Evolutionary conservation across 2,329 filamentous ascomycete species (phyloP).

Genomic region (Trematosphaeria pertusa): DNA sequence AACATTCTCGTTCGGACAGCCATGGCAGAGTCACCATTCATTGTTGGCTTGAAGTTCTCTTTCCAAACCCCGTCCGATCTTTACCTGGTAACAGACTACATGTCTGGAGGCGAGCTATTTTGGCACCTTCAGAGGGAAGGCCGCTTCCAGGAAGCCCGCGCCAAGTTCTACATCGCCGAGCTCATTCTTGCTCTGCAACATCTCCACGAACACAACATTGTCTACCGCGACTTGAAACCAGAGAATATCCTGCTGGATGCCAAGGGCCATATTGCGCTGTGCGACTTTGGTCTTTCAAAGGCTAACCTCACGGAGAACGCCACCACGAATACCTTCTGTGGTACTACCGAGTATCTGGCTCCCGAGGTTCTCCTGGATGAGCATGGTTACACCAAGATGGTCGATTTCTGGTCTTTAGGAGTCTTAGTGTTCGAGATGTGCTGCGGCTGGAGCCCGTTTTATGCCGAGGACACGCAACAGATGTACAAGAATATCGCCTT

Average conservation of each 20-base stretch:
- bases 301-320: slow-evolving; percentile 96
- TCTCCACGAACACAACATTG: slow-evolving; percentile 94
- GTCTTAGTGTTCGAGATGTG: slow-evolving; percentile 99
- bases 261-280: slow-evolving; percentile 96
- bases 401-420: slow-evolving; percentile 98
- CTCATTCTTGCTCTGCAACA: slow-evolving; percentile 94
- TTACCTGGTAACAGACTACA: slow-evolving; percentile 98
- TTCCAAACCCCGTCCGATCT: slow-evolving; percentile 97
- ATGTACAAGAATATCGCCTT: slow-evolving; percentile 99
- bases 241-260: slow-evolving; percentile 97
- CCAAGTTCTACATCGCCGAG: slow-evolving; percentile 99
- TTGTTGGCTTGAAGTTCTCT: slow-evolving; percentile 96
- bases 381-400: slow-evolving; percentile 99
- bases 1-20: slow-evolving; percentile 97
- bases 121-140: slow-evolving; percentile 99
- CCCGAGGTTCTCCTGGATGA: slow-evolving; percentile 95
- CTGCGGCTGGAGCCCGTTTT: slow-evolving; percentile 99
- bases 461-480: slow-evolving; percentile 97
- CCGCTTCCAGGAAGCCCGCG: slow-evolving; percentile 89
- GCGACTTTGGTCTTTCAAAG: slow-evolving; percentile 97
- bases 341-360: slow-evolving; percentile 95
- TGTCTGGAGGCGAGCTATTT: slow-evolving; percentile 98
- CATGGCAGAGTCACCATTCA: slow-evolving; percentile 94
- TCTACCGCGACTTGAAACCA: slow-evolving; percentile 96
- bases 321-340: slow-evolving; percentile 98